Evolutionary conservation across 371 early-diverging fungal species (phyloP).

Genomic region (Mortierella sp.): DNA sequence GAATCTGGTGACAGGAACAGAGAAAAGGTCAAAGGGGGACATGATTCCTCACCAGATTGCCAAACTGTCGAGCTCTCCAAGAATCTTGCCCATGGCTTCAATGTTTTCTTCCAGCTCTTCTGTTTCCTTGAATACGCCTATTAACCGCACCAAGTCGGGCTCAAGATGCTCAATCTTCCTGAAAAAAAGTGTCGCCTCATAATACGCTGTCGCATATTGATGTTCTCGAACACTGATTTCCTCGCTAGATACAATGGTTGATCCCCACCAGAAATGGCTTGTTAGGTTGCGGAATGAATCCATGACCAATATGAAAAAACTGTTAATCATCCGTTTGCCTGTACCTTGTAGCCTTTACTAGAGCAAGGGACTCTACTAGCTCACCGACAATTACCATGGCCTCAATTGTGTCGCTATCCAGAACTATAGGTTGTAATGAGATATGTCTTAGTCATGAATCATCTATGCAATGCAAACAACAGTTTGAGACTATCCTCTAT

Average conservation of each 20-base stretch:
- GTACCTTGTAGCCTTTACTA: slow-evolving; percentile 43
- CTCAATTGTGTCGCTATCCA: slow-evolving; percentile 50
- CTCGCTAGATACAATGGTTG: slow-evolving; percentile 16
- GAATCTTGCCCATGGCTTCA: slow-evolving; percentile 28
- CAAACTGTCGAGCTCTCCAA: slow-evolving; percentile 34
- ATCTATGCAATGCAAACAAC: too few species aligned
- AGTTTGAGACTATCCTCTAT: neutral
- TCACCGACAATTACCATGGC: slow-evolving; percentile 47
- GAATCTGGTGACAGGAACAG: too few species aligned
- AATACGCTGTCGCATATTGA: slow-evolving; percentile 39
- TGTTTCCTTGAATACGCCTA: slow-evolving; percentile 12
- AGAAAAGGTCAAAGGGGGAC: neutral
- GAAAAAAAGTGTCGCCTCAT: slow-evolving; percentile 30
- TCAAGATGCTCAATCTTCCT: slow-evolving; percentile 35
- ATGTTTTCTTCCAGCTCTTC: slow-evolving; percentile 31
- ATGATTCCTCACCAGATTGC: slow-evolving; percentile 31
- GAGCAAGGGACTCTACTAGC: slow-evolving; percentile 47
- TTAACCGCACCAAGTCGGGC: slow-evolving; percentile 26
- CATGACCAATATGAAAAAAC: too few species aligned
- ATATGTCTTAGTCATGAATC: neutral
- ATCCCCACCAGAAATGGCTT: too few species aligned
- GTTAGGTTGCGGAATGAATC: too few species aligned
- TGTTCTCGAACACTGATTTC: slow-evolving; percentile 42
- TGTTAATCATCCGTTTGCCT: too few species aligned
- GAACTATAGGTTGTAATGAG: slow-evolving; percentile 18